Conservation (phyloP, 768 basidiomycete species). For the Tylopilus vinaceipallidus region DNA sequence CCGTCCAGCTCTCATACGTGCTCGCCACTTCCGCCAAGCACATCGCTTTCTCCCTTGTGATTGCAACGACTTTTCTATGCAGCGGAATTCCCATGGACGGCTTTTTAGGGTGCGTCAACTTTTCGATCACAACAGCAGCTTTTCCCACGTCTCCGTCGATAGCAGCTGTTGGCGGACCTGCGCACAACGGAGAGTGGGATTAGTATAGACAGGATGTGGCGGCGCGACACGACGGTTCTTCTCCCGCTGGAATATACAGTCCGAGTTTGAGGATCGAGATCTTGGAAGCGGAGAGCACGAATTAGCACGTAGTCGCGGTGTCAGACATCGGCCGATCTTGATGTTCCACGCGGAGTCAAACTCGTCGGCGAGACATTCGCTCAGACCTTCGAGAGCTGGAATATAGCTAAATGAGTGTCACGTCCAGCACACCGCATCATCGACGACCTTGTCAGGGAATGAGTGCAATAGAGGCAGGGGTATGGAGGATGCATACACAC, state of each 20-base stretch:
- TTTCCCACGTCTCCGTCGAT: slow-evolving; percentile 1
- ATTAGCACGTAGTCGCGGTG: no score
- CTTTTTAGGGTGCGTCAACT: not conserved
- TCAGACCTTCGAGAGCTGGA: no score
- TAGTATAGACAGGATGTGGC: slow-evolving; percentile 8
- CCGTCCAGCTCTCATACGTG: slow-evolving; percentile 2
- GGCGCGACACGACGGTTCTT: not conserved
- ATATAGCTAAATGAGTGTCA: no score
- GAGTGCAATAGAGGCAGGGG: no score
- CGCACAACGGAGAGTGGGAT: not conserved
- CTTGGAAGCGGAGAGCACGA: no score
- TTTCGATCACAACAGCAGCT: slow-evolving; percentile 2
- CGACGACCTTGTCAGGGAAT: no score
- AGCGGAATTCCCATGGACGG: not conserved
- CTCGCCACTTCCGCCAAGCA: not conserved
- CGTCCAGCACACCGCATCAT: no score
- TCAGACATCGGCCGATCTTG: no score
- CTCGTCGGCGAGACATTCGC: no score
- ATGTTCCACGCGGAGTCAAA: no score
- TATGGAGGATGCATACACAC: no score
- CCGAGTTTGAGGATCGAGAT: no score
- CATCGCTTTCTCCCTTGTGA: not conserved
- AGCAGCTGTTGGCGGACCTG: not conserved
- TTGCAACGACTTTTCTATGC: not conserved
- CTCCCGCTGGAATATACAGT: not conserved